These are phyloP conservation scores for Whalleya microplaca DNA, from an alignment of 2,329 filamentous ascomycete species.

Conservation along the genomic window DNA sequence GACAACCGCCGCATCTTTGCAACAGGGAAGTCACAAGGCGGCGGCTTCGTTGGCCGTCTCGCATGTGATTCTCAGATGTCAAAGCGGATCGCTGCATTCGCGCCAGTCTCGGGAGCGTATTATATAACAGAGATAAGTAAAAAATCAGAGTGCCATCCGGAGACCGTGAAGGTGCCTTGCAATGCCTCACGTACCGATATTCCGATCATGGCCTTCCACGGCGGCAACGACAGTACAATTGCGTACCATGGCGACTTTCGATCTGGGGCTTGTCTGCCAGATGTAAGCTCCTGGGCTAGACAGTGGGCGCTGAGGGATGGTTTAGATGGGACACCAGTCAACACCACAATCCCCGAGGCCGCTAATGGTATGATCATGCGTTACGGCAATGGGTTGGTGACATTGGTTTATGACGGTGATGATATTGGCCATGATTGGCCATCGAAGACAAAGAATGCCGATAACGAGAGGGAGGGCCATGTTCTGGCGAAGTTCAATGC, in stretches of 20 bases:
- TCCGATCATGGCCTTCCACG: constrained; percentile 55
- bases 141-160: constrained; percentile 36
- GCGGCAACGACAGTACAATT: constrained; percentile 51
- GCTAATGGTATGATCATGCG: constrained; percentile 22
- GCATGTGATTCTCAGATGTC: constrained; percentile 29
- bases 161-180: constrained; percentile 43
- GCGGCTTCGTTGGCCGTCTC: constrained; percentile 30
- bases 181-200: constrained; percentile 39
- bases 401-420: constrained; percentile 32
- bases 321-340: constrained; percentile 6
- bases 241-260: constrained; percentile 48
- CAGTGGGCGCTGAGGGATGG: constrained; percentile 44
- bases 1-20: constrained; percentile 33
- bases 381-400: constrained; percentile 23
- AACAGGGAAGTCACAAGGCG: constrained; percentile 36
- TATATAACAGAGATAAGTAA: constrained; percentile 28
- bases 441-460: constrained; percentile 26
- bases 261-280: constrained; percentile 47
- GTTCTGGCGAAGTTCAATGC: constrained; percentile 32
- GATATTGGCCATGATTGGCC: constrained; percentile 35
- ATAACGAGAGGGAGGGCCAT: constrained; percentile 22
- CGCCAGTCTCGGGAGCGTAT: constrained; percentile 34
- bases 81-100: constrained; percentile 32
- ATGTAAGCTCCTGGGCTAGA: constrained; percentile 44
- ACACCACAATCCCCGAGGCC: constrained; percentile 9